A percentile compares a stretch with the other conserved stretches of the same genome.
These are phyloP conservation scores for Candida tetrigidarum DNA, from an alignment of 1,139 yeast genomes.

Conservation along the genomic window DNA sequence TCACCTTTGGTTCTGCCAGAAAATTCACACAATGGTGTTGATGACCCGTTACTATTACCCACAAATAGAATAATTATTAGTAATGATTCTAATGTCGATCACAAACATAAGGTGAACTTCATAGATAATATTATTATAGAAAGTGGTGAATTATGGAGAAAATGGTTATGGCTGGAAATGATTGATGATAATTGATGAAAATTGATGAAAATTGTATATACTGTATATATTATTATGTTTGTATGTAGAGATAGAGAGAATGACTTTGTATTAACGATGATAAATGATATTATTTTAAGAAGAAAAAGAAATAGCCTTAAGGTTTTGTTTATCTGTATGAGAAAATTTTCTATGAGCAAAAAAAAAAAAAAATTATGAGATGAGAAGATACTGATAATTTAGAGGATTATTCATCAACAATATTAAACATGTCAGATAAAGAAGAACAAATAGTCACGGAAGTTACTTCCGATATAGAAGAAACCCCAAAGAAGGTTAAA, in stretches of 20 bases:
- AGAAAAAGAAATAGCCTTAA: not conserved
- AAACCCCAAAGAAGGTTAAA: slow-evolving; percentile 13
- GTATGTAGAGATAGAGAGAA: not conserved
- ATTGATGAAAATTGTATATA: not conserved
- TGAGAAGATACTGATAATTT: slow-evolving; percentile 7
- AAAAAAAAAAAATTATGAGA: slow-evolving; percentile 10
- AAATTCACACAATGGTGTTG: slow-evolving; percentile 12
- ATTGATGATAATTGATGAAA: slow-evolving; percentile 52
- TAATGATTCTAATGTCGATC: slow-evolving; percentile 32
- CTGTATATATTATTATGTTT: not conserved
- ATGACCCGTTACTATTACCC: slow-evolving; percentile 10
- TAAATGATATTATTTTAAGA: slow-evolving; percentile 4
- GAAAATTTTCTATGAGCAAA: no score
- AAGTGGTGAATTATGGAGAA: slow-evolving; percentile 90
- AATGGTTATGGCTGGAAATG: slow-evolving; percentile 79
- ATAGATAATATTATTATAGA: slow-evolving; percentile 73
- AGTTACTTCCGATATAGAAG: slow-evolving; percentile 1
- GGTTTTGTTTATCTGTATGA: not conserved
- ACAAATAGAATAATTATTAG: slow-evolving; percentile 30
- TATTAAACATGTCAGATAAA: slow-evolving; percentile 11
- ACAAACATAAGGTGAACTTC: slow-evolving; percentile 50
- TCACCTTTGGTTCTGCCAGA: slow-evolving; percentile 15
- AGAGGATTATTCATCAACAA: not conserved
- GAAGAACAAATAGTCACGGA: slow-evolving; percentile 5
- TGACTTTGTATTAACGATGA: slow-evolving; percentile 2